A percentile compares a stretch with the other conserved stretches of the same genome.
phyloP scores from a whole-genome alignment of 2,329 filamentous ascomycete species.

The Fusarium chuoi region DNA sequence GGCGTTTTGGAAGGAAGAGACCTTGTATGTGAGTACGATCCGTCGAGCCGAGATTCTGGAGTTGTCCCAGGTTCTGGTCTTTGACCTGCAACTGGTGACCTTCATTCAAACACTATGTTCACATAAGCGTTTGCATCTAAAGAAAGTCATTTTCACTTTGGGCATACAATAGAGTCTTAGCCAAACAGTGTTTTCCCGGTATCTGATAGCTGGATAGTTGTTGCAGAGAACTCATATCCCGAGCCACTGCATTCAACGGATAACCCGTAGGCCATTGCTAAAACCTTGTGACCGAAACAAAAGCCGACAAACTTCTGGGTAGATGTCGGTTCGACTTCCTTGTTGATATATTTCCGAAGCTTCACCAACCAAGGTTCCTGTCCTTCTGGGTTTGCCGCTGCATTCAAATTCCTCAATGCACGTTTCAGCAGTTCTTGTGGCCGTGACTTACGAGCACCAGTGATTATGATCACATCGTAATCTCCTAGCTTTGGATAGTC shows the following conservation, averaged over 20 bases:
- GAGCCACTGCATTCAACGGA: background rate
- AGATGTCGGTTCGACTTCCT: background rate
- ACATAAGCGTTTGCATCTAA: background rate
- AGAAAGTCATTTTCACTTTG: rapidly evolving
- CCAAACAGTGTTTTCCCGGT: background rate
- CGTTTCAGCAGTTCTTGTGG: rapidly evolving
- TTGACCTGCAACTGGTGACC: background rate
- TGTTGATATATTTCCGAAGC: background rate
- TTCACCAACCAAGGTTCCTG: background rate
- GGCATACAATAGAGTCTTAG: background rate
- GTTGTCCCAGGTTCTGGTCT: background rate
- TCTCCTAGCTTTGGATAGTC: background rate
- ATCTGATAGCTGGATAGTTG: background rate
- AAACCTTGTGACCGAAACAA: background rate
- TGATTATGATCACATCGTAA: background rate
- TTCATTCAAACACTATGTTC: background rate
- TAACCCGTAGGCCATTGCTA: background rate
- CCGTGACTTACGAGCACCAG: background rate
- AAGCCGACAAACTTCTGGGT: background rate
- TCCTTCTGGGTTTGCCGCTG: background rate
- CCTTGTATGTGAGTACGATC: background rate
- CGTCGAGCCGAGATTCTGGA: background rate
- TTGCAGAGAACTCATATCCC: background rate
- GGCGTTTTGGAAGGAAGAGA: background rate
- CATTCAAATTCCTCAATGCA: background rate